A percentile compares a stretch with the other conserved stretches of the same genome.
Evolutionary conservation across 352 stramenopile species (phyloP).

Genomic region (Pythium phragmiticola): DNA sequence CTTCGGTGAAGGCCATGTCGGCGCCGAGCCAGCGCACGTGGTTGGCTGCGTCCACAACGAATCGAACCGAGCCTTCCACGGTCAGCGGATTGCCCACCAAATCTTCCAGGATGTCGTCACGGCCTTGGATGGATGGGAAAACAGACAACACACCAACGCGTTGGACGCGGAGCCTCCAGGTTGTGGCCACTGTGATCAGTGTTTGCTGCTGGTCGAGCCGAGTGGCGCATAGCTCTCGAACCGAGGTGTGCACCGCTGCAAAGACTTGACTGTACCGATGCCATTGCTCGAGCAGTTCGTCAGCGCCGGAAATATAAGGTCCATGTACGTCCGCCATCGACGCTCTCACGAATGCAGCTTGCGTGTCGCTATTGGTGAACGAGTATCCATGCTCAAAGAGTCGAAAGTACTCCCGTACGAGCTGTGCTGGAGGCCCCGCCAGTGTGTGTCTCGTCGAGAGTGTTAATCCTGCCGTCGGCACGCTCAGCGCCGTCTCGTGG

Average conservation of each 20-base stretch:
- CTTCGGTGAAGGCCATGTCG: slow-evolving; percentile 5
- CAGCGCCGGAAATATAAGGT: background rate
- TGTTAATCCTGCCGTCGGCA: background rate
- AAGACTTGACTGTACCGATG: slow-evolving; percentile 5
- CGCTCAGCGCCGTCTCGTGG: background rate
- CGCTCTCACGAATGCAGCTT: slow-evolving; percentile 36
- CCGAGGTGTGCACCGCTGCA: background rate
- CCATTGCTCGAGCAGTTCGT: slow-evolving; percentile 11
- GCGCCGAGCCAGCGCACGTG: slow-evolving; percentile 2
- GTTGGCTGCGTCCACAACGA: slow-evolving; percentile 1
- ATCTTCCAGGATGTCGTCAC: background rate
- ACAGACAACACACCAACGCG: background rate
- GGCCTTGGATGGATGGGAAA: slow-evolving; percentile 1
- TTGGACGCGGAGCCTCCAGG: background rate
- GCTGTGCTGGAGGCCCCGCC: slow-evolving; percentile 31
- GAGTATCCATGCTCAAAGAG: slow-evolving; percentile 38
- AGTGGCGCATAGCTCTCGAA: background rate
- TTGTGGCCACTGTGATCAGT: background rate
- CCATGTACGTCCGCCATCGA: slow-evolving; percentile 4
- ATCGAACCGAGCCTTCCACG: slow-evolving; percentile 6
- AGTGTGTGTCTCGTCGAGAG: slow-evolving; percentile 1
- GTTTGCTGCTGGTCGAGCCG: background rate
- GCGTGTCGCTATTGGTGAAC: slow-evolving; percentile 22
- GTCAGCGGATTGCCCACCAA: background rate
- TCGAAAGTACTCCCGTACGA: slow-evolving; percentile 53